A percentile compares a stretch with the other conserved stretches of the same genome.
phyloP scores from a whole-genome alignment of 331 rosid genomes.

The Arachis monticola region DNA sequence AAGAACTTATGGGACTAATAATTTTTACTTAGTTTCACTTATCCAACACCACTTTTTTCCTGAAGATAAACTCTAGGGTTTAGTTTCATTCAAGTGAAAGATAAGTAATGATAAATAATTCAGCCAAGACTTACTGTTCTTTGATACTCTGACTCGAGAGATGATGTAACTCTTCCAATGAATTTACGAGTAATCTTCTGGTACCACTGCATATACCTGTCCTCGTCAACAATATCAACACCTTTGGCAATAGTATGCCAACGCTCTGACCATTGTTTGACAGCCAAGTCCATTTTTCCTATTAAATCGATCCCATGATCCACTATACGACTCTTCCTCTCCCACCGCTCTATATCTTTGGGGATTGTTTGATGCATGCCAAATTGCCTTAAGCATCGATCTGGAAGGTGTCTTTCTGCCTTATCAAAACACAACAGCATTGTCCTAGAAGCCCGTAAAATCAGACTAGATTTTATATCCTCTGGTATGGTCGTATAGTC shows the following conservation, averaged over 20 bases:
- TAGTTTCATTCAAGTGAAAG: slow-evolving; percentile 14
- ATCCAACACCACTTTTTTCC: neutral
- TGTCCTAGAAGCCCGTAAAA: slow-evolving; percentile 67
- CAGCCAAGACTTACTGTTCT: slow-evolving; percentile 57
- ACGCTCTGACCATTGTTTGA: slow-evolving; percentile 78
- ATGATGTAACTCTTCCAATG: slow-evolving; percentile 73
- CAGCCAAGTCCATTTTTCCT: slow-evolving; percentile 59
- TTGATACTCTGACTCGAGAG: slow-evolving; percentile 80
- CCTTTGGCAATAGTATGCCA: slow-evolving; percentile 48
- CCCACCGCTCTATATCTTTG: slow-evolving; percentile 70
- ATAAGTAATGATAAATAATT: neutral
- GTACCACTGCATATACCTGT: slow-evolving; percentile 68
- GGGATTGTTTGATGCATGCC: slow-evolving; percentile 83
- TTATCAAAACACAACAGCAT: slow-evolving; percentile 85
- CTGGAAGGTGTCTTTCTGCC: slow-evolving; percentile 85
- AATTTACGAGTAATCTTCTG: slow-evolving; percentile 67
- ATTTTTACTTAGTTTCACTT: neutral
- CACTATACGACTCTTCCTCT: slow-evolving; percentile 70
- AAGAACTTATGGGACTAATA: neutral
- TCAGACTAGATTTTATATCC: slow-evolving; percentile 57
- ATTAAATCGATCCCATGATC: slow-evolving; percentile 68
- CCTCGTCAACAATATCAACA: slow-evolving; percentile 48
- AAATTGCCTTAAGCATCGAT: slow-evolving; percentile 85
- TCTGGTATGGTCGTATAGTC: slow-evolving; percentile 64
- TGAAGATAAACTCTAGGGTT: neutral